phyloP scores from a whole-genome alignment of 2,329 filamentous ascomycete species.

The Alternaria gansuensis region DNA sequence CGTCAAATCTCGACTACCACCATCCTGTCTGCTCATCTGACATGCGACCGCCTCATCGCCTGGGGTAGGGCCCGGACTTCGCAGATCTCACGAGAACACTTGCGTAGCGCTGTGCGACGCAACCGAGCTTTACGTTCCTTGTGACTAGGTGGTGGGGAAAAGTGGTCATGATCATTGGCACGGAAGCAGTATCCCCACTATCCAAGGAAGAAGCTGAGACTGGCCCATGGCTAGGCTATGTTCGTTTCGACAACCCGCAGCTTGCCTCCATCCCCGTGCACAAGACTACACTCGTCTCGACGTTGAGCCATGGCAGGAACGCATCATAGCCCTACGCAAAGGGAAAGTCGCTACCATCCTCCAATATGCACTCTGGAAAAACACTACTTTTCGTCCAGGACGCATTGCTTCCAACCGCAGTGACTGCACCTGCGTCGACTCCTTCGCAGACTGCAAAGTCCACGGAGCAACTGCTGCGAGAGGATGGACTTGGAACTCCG shows the following conservation, averaged over 20 bases:
- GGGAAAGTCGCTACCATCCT: conserved; percentile 8
- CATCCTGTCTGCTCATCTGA: conserved; percentile 9
- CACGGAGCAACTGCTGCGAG: not conserved
- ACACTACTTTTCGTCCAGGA: not conserved
- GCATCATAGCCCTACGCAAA: not conserved
- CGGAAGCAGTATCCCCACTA: not conserved
- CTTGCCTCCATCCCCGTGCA: conserved; percentile 12
- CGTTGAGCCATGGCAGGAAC: not conserved
- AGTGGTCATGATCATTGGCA: not conserved
- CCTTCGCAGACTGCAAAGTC: not conserved
- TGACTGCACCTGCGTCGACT: conserved; percentile 4
- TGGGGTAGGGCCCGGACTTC: conserved; percentile 7
- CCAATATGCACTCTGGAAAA: not conserved
- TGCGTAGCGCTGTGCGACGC: conserved; percentile 1
- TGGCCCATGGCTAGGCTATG: not conserved
- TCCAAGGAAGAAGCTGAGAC: not conserved
- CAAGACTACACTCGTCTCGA: conserved; percentile 4
- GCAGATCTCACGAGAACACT: not conserved
- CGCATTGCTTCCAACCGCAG: not conserved
- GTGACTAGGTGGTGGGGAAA: not conserved
- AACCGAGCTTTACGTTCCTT: not conserved
- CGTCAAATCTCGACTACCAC: conserved; percentile 1
- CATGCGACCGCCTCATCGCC: conserved; percentile 10
- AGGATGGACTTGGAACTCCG: not conserved
- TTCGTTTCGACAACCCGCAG: conserved; percentile 3